These are phyloP conservation scores for Anastatica hierochuntica DNA, from an alignment of 345 rosid genomes.

Conservation along the genomic window DNA sequence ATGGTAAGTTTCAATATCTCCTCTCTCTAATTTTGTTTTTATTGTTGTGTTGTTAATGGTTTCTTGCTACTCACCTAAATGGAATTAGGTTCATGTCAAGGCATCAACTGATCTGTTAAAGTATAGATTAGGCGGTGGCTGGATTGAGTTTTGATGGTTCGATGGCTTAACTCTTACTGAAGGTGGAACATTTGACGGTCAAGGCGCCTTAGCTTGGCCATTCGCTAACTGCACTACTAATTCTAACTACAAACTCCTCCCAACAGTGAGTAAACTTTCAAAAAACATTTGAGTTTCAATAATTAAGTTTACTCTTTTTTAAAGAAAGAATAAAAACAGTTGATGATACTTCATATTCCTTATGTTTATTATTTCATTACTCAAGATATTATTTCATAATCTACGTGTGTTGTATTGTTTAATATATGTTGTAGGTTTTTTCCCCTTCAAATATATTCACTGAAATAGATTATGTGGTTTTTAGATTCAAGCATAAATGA, in stretches of 20 bases:
- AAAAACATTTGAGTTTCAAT: conserved; percentile 1
- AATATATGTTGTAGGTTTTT: too few species aligned
- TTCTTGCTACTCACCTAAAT: conserved; percentile 21
- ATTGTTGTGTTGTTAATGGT: not conserved
- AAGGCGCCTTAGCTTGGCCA: conserved; percentile 39
- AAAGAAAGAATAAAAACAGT: not conserved
- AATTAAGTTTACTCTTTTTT: not conserved
- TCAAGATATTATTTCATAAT: too few species aligned
- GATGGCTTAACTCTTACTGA: conserved; percentile 34
- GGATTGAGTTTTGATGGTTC: conserved; percentile 37
- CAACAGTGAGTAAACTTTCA: conserved; percentile 31
- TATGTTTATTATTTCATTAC: too few species aligned
- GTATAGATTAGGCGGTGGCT: conserved; percentile 24
- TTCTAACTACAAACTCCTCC: conserved; percentile 25
- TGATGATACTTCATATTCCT: too few species aligned
- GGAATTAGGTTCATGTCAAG: conserved; percentile 31
- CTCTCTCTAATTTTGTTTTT: not conserved
- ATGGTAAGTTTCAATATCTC: too few species aligned
- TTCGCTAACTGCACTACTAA: conserved; percentile 22
- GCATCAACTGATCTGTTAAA: conserved; percentile 29
- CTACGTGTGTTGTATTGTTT: too few species aligned
- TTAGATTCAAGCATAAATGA: too few species aligned
- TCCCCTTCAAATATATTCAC: too few species aligned
- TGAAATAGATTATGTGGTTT: too few species aligned
- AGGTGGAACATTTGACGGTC: conserved; percentile 56